Evolutionary conservation across 2,329 filamentous ascomycete genomes (phyloP).

Genomic region (Calonectria henricotiae): DNA sequence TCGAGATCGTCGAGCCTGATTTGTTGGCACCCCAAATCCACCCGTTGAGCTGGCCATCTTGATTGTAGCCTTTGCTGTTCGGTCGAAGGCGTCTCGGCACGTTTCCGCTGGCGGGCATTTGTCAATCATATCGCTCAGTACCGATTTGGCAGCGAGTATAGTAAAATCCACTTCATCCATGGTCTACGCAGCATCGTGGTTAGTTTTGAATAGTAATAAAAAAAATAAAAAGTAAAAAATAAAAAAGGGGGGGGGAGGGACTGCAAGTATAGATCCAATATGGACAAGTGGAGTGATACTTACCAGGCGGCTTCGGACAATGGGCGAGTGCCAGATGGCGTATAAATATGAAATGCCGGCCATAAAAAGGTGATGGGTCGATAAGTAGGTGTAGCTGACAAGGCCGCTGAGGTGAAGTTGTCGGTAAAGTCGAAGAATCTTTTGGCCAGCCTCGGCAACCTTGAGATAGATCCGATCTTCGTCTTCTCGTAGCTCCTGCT

Average conservation of each 20-base stretch:
- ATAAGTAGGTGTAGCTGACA: conserved; percentile 96
- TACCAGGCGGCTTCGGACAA: conserved; percentile 89
- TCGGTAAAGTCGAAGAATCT: conserved; percentile 90
- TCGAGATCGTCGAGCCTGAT: conserved; percentile 52
- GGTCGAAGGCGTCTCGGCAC: conserved; percentile 93
- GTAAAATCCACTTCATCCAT: conserved; percentile 99
- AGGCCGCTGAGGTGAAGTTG: conserved; percentile 90
- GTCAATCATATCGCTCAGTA: conserved; percentile 91
- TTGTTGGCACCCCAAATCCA: conserved; percentile 75
- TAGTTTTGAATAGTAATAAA: conserved; percentile 25
- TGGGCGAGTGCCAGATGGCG: conserved; percentile 95
- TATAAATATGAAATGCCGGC: conserved; percentile 97
- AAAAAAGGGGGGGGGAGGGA: background rate
- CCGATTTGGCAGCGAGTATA: conserved; percentile 91
- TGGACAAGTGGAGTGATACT: conserved; percentile 56
- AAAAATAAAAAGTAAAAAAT: background rate
- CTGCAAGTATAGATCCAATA: no score
- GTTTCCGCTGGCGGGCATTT: conserved; percentile 97
- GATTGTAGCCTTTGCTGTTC: conserved; percentile 95
- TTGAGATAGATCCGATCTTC: conserved; percentile 95
- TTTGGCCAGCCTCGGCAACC: conserved; percentile 94
- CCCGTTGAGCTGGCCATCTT: conserved; percentile 94
- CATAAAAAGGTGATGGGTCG: conserved; percentile 98
- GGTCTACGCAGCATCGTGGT: conserved; percentile 64
- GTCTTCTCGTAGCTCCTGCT: conserved; percentile 80